Percentiles rank a stretch among this genome's conserved stretches.
Evolutionary conservation across 2,329 filamentous ascomycete genomes (phyloP).

Genomic region (Stemphylium lycopersici): DNA sequence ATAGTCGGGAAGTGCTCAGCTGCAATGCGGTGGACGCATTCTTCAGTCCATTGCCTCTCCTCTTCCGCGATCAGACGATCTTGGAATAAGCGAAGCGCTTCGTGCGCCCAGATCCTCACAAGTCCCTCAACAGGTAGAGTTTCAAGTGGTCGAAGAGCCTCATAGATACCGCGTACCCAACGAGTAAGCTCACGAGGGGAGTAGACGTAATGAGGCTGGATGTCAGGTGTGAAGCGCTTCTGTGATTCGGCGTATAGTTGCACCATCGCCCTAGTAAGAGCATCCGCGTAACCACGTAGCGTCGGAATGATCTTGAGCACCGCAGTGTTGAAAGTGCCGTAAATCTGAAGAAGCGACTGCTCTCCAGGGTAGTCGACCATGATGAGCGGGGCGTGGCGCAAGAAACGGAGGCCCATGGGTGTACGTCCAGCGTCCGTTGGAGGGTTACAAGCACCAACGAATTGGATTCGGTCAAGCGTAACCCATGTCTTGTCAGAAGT

Average conservation of each 20-base stretch:
- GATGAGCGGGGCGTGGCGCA: constrained; percentile 95
- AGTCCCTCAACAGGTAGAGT: constrained; percentile 86
- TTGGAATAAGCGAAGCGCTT: constrained; percentile 94
- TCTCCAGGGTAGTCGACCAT: constrained; percentile 99
- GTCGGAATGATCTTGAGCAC: constrained; percentile 96
- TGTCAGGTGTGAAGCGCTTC: constrained; percentile 90
- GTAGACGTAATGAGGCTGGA: constrained; percentile 99
- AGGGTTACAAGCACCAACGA: constrained; percentile 98
- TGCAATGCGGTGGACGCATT: constrained; percentile 84
- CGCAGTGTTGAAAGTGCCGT: constrained; percentile 96
- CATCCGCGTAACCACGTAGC: constrained; percentile 91
- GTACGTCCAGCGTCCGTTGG: constrained; percentile 97
- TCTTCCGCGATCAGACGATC: constrained; percentile 95
- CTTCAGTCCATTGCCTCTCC: constrained; percentile 93
- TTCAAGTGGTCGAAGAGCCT: constrained; percentile 92
- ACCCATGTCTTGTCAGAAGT: constrained; percentile 98
- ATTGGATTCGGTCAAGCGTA: constrained; percentile 95
- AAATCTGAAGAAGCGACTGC: constrained; percentile 92
- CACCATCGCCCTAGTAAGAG: constrained; percentile 97
- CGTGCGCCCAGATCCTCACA: constrained; percentile 96
- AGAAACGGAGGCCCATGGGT: constrained; percentile 88
- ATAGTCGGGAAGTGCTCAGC: constrained; percentile 94
- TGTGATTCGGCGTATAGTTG: constrained; percentile 95
- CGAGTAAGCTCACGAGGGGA: constrained; percentile 96
- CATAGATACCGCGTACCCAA: constrained; percentile 97